Base-by-base conservation (phyloP, 2,329 filamentous ascomycete genomes). In the Aspergillus ibericus region DNA sequence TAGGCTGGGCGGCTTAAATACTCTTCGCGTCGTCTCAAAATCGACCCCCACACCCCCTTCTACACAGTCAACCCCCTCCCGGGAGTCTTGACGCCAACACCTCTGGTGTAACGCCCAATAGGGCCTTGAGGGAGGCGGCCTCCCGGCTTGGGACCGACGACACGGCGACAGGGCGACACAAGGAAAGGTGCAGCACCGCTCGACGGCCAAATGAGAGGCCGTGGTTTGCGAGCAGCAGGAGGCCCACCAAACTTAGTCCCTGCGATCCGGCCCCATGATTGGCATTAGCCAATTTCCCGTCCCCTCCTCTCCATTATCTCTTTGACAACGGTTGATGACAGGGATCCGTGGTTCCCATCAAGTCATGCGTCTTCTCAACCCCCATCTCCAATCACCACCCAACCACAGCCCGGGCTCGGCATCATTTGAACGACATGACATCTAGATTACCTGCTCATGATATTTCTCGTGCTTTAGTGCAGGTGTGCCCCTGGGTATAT, bases 41-140 rank as follows among this genome's bases (percentile, higher is more conserved):
- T 25, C n/a, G 13, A 29, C 44, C 44, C 44, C 44, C 44, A 48
- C 22, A 27, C 27, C 51, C 27, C 29, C 20, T 46, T 46, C 18
- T 27, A 32, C 29, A 16, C 47, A 4, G 5, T 27, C 12, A 10
- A 12, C 18, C 29, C 12, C 16, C 27, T n/a, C 29, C 36, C 27
- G 36, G 29, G 29, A 53, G 36, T 53, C 36, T 53, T 44, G 16
- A 44, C n/a, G 51, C 51, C 36, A 53, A 16, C 16, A 59, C 35
- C 52, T 29, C 56, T 54, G 15, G 56, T 36, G 22, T 53, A 47
- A 55, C 50, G 42, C 38, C 63, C 65, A 67, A 67, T 67, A 48
- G 61, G 62, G 53, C 36, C 53, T 49, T 18, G 32, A 56, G 55
- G 54, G 55, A 48, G 29, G 46, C 46, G 34, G 49, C 55, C 49